Evolutionary conservation across 208 protist genomes (phyloP).

Genomic region (Crithidia acanthocephali): DNA sequence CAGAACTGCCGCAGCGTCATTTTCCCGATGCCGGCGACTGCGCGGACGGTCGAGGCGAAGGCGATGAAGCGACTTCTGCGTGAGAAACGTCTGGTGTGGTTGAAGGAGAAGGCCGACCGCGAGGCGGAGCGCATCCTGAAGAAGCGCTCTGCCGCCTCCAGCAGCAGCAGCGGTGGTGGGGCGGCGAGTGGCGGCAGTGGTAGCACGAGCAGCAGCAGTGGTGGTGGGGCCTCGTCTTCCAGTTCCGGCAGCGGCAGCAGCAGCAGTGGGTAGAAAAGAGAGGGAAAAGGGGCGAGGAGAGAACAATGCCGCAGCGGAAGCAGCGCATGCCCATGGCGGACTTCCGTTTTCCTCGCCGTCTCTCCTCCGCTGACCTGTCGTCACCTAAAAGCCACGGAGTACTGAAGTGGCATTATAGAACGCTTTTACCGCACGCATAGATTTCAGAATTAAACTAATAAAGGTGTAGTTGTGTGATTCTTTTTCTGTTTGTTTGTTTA

Average conservation of each 20-base stretch:
- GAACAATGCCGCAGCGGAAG: too few species aligned
- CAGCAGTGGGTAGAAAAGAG: constrained; percentile 4
- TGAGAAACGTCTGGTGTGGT: constrained; percentile 80
- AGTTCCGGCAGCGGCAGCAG: constrained; percentile 4
- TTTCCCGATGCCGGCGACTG: constrained; percentile 67
- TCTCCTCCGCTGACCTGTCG: too few species aligned
- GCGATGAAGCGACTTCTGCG: constrained; percentile 59
- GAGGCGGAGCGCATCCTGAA: constrained; percentile 81
- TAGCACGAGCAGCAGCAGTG: background rate
- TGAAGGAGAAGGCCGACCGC: constrained; percentile 73
- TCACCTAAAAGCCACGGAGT: too few species aligned
- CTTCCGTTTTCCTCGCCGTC: too few species aligned
- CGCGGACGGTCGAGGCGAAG: constrained; percentile 71
- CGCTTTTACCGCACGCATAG: too few species aligned
- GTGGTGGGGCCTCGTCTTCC: constrained; percentile 15
- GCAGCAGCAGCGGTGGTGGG: background rate
- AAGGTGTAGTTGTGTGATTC: too few species aligned
- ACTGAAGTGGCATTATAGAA: too few species aligned
- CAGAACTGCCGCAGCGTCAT: constrained; percentile 86
- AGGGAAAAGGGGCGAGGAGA: too few species aligned
- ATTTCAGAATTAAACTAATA: too few species aligned
- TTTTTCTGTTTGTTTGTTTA: too few species aligned
- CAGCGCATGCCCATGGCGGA: too few species aligned
- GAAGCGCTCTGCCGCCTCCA: constrained; percentile 47
- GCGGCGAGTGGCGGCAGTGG: background rate